Conservation (phyloP, 495 filamentous ascomycete species). For the Cladorrhinum samala region DNA sequence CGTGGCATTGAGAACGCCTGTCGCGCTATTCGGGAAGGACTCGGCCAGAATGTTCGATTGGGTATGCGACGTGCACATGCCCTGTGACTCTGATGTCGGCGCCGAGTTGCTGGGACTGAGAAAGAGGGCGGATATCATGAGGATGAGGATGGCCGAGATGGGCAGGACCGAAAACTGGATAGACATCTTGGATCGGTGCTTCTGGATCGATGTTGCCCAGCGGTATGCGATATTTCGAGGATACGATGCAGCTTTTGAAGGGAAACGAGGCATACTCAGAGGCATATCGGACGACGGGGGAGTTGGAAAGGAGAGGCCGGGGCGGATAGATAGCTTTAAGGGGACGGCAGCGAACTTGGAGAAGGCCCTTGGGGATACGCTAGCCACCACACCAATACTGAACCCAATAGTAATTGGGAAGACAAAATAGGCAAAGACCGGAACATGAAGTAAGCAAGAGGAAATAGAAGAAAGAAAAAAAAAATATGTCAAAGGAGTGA, state of each 20-base stretch:
- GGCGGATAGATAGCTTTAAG: background rate
- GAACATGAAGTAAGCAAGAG: background rate
- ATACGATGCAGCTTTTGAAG: conserved; percentile 14
- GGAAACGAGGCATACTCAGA: conserved; percentile 24
- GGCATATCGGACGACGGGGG: conserved; percentile 17
- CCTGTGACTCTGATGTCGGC: conserved; percentile 3
- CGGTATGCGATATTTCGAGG: conserved; percentile 10
- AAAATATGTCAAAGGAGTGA: conserved; percentile 5
- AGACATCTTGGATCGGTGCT: conserved; percentile 19
- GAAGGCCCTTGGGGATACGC: background rate
- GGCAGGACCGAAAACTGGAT: conserved; percentile 20
- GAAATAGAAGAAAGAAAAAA: conserved; percentile 6
- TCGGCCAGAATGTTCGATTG: conserved; percentile 30
- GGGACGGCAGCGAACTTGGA: conserved; percentile 10
- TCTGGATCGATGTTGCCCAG: conserved; percentile 18
- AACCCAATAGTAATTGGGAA: background rate
- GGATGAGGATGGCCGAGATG: conserved; percentile 16
- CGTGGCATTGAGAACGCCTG: conserved; percentile 38
- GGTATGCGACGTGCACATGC: conserved; percentile 32
- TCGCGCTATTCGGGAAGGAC: conserved; percentile 32
- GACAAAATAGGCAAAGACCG: background rate
- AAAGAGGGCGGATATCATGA: conserved; percentile 21
- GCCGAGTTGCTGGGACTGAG: conserved; percentile 20
- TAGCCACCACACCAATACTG: background rate
- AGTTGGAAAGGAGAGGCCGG: background rate